phyloP scores from a whole-genome alignment of 1,284 basidiomycete species.

The Ustilago loliicola region DNA sequence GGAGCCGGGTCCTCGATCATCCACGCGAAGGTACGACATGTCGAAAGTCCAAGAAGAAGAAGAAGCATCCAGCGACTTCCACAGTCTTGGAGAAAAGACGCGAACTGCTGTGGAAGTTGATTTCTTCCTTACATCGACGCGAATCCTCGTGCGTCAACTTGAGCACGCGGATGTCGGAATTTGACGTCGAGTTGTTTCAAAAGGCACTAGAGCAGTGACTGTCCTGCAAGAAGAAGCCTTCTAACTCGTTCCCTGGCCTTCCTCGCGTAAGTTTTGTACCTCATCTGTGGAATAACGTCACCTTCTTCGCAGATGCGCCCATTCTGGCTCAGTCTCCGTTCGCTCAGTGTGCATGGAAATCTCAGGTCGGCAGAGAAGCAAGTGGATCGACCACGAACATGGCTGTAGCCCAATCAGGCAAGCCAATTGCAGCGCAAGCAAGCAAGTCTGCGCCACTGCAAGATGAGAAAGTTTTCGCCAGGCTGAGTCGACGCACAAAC shows the following conservation, averaged over 20 bases:
- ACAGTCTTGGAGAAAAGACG: conserved; percentile 7
- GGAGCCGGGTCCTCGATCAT: not conserved
- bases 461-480: not conserved
- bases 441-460: not conserved
- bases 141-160: not conserved
- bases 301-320: not conserved
- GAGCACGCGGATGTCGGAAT: conserved; percentile 1
- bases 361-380: conserved; percentile 23
- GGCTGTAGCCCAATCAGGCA: not conserved
- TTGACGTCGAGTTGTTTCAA: conserved; percentile 3
- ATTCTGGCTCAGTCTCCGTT: not conserved
- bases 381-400: conserved; percentile 39
- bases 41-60: conserved; percentile 33
- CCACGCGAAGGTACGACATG: not conserved
- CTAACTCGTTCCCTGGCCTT: conserved; percentile 42
- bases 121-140: conserved; percentile 12
- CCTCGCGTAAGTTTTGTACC: conserved; percentile 38
- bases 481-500: conserved; percentile 37
- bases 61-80: conserved; percentile 25
- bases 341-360: too few species aligned
- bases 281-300: conserved; percentile 30
- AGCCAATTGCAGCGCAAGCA: not conserved
- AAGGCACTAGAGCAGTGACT: conserved; percentile 15
- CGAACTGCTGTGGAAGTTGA: conserved; percentile 31
- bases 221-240: conserved; percentile 14